Evolutionary conservation across 192 early-diverging fungal species (phyloP), one percentile per base, ranked within the genome.

Genomic region (Cetraspora pellucida): DNA sequence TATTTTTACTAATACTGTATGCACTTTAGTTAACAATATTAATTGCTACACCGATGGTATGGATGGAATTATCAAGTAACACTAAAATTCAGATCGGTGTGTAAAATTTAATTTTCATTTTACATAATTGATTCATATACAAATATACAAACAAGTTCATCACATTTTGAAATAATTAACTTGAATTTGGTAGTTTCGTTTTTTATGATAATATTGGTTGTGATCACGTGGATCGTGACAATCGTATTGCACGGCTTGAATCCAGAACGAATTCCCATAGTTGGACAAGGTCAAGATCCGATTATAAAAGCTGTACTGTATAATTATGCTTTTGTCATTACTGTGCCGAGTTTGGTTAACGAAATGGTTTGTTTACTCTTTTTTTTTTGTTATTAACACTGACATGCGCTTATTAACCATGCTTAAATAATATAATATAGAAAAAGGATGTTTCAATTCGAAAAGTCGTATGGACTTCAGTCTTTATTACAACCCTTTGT

Each of bases 301-400:
- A 84, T 89, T 1, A 81, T 93, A 43, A 90, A 90, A 5, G 85
- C 83, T 44, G 88, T 92, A 28, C 81, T 93, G 47, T 92, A 91
- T 59, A 93, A 92, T 75, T 93, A 85, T 66, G 88, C 90, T 17
- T 85, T 90, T 72, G 89, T 90, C 37, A 90, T 88, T 43, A 89
- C 90, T 7, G 79, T 92, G 14, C 91, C 91, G 0, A 88, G 86
- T 19, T 89, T 85, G 84, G 84, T 90, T n/a, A 92, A 92, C 69
- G 86, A 85, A 3, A 87, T 87, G 78, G 86, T 87, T 49, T n/a
- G 55, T 46, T 37, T 1, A 37, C 37, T 1, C 37, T 37, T 37
- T 37, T 1, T 37, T 1, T 37, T 37, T 6, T 37, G 7, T 37
- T 37, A 37, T 37, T 37, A 6, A 37, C 37, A 7, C 37, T 37